Base-by-base conservation (phyloP, 2,329 filamentous ascomycete genomes). In the Hypoxylon sp. region DNA sequence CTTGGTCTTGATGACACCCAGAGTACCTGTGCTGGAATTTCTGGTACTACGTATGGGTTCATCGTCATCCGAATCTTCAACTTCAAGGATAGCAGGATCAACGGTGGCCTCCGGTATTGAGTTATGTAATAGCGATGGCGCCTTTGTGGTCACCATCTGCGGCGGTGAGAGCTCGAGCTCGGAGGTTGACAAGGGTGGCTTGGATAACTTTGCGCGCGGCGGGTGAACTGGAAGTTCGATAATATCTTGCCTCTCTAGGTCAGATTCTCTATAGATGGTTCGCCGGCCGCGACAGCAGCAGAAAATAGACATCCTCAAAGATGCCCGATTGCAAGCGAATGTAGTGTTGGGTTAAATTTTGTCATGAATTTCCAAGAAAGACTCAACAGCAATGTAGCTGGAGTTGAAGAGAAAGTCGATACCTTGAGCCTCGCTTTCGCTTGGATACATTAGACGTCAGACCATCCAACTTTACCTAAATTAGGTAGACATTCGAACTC, bases 1-100 rank as follows among this genome's bases (percentile, higher is more conserved):
- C 45, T 79, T 83, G 5, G 78, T 80, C 38, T 80, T 83, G 32
- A 88, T 81, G 2, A 78, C 77, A 32, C 80, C 80, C 10, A 88
- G 76, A 0, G 82, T 80, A 51, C 79, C 80, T 17, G 75, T 80
- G 49, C 78, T 80, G 30, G 72, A 68, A 21, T 61, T 64, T 51
- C 50, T 68, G 11, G 41, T 61, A 32, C 69, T 60, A 36, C 63
- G 60, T 6, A 58, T 50, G 10, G 23, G 65, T 10, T 69, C 68
- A 17, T 77, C 74, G 17, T 74, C 73, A 50, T 78, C 73, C 1
- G 78, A 80, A 10, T 79, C 78, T n/a, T 83, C 82, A 30, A 80
- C 79, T 2, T 82, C 82, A 51, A 84, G 79, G 28, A 81, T 74
- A 6, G 70, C 70, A 25, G 71, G 73, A 52, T 78, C 74, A 23